Evolutionary conservation across 2,329 filamentous ascomycete genomes (phyloP), one percentile per base, ranked within the genome.

Genomic region (Cladosporium sp.): DNA sequence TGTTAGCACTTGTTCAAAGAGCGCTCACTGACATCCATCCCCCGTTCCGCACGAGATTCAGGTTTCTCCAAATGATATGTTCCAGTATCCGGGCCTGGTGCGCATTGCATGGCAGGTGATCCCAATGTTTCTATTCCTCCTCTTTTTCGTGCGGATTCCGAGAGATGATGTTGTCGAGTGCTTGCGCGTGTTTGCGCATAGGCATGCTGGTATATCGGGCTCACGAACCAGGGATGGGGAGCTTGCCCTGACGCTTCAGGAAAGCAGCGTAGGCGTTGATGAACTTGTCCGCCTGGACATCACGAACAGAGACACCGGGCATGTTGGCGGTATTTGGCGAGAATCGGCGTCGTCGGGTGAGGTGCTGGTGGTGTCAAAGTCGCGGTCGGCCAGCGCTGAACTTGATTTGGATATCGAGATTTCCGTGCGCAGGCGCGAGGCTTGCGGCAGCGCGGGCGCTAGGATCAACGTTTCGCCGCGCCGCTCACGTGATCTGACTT

Each of bases 231-330:
- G 90, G 90, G 74, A 93, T 90, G 76, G 89, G 88, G 71, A 94
- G 88, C 84, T 93, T 93, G 81, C 90, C 90, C 84, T 94, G 90
- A 74, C 90, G 87, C 88, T 94, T 94, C 85, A 95, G 80, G 86
- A 94, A 95, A 74, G 85, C 88, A 76, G 89, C 84, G 78, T 94
- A 95, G 76, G 88, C 84, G 72, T 83, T 80, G 82, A 94, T 92
- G 84, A 94, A 94, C 83, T 92, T 90, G 79, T 92, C 88, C 80
- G 89, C 88, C 84, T 90, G 88, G 78, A 92, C 89, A 82, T 92
- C 89, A 81, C 89, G 88, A 80, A 93, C 89, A 73, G 82, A 85
- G 77, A 90, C 84, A 79, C 88, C 89, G 79, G 88, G 80, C 89
- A 92, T 92, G 78, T 83, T 91, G 81, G 81, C 82, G 83, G 82